Conservation (phyloP, 495 filamentous ascomycete species). For the Aspergillus wentii region DNA sequence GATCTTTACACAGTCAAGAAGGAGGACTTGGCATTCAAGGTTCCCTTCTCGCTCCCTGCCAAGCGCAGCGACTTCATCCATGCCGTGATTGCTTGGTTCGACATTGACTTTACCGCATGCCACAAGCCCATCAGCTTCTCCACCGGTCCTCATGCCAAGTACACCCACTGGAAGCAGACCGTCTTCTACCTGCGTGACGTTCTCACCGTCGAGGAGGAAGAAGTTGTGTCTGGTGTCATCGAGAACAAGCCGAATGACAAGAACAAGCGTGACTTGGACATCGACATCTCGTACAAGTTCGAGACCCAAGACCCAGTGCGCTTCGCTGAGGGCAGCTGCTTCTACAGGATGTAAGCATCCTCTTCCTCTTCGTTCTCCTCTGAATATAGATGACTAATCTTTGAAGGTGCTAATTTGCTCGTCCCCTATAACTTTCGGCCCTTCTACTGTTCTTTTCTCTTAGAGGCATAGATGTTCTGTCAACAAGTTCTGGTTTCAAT, state of each 20-base stretch:
- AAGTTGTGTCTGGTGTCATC: conserved; percentile 65
- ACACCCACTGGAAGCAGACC: conserved; percentile 94
- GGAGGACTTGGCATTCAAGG: conserved; percentile 71
- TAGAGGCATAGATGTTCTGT: conserved; percentile 4
- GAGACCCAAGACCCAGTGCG: conserved; percentile 68
- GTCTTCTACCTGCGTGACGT: conserved; percentile 86
- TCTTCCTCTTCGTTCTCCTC: neutral
- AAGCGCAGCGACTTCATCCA: conserved; percentile 88
- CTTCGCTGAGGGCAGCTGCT: conserved; percentile 61
- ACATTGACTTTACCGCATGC: conserved; percentile 95
- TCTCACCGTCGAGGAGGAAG: conserved; percentile 75
- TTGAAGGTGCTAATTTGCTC: conserved; percentile 39
- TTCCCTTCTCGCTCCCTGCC: conserved; percentile 64
- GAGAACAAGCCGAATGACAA: conserved; percentile 85
- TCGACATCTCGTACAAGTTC: conserved; percentile 77
- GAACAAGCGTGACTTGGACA: conserved; percentile 93
- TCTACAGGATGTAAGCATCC: conserved; percentile 79
- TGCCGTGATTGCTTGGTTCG: conserved; percentile 96
- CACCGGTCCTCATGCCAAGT: conserved; percentile 84
- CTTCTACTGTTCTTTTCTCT: conserved; percentile 15
- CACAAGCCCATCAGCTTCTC: conserved; percentile 82
- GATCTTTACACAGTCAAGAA: conserved; percentile 75
- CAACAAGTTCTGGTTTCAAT: conserved; percentile 7
- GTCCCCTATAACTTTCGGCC: conserved; percentile 10
- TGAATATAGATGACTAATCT: conserved; percentile 19